A percentile compares a stretch with the other conserved stretches of the same genome.
phyloP scores from a whole-genome alignment of 805 yeast genomes.

The Hanseniaspora lindneri region DNA sequence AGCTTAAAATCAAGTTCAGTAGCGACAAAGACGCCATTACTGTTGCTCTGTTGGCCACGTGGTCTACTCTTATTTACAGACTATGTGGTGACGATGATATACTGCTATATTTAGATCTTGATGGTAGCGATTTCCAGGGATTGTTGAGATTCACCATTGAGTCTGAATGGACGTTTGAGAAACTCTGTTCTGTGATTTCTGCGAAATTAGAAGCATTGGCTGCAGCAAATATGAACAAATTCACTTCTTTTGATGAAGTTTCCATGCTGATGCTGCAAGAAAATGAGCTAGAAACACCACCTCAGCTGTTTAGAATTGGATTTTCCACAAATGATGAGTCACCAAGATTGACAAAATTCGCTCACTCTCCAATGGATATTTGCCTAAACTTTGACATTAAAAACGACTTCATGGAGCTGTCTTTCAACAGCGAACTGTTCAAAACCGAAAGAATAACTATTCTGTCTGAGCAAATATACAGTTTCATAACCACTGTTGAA shows the following conservation, averaged over 20 bases:
- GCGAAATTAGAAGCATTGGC: constrained; percentile 26
- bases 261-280: constrained; percentile 38
- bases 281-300: constrained; percentile 44
- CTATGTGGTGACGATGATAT: constrained; percentile 92
- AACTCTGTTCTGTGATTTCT: constrained; percentile 37
- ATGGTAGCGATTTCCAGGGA: constrained; percentile 28
- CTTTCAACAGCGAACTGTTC: constrained; percentile 67
- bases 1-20: constrained; percentile 15
- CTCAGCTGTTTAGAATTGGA: constrained; percentile 45
- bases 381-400: constrained; percentile 28
- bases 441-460: constrained; percentile 54
- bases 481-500: constrained; percentile 34
- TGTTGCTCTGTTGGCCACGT: constrained; percentile 24
- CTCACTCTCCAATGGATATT: constrained; percentile 36
- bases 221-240: constrained; percentile 25
- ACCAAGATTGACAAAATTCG: constrained; percentile 28
- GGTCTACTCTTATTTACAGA: constrained; percentile 60
- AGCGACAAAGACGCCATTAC: constrained; percentile 22
- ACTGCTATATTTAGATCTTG: constrained; percentile 40
- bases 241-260: constrained; percentile 41
- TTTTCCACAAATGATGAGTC: constrained; percentile 35
- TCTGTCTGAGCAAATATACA: constrained; percentile 59
- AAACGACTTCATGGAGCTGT: constrained; percentile 20
- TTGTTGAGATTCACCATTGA: constrained; percentile 53
- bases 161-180: constrained; percentile 42